These are phyloP conservation scores for Xerocomellus dryophilus DNA, from an alignment of 768 basidiomycete genomes.

Conservation along the genomic window DNA sequence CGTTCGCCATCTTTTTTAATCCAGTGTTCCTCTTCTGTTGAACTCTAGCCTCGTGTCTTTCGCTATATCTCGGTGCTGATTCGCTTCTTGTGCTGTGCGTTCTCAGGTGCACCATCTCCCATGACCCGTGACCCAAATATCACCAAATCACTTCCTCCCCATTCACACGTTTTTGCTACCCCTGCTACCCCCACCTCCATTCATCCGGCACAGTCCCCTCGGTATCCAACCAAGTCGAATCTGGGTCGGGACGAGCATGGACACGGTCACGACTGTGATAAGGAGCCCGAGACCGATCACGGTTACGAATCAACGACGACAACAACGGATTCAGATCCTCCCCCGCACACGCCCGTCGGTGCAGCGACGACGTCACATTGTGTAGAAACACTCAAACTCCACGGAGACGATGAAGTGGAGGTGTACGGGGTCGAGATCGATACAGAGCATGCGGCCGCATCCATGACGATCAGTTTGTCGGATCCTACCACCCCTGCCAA, in stretches of 20 bases:
- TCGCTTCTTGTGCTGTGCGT: not conserved
- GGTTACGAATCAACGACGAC: constrained; percentile 29
- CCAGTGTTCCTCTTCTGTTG: not conserved
- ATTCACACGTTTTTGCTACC: constrained; percentile 2
- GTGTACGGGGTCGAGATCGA: constrained; percentile 8
- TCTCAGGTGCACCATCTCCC: constrained; percentile 16
- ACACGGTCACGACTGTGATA: constrained; percentile 15
- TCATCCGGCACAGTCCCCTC: not conserved
- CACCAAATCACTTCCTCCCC: constrained; percentile 1
- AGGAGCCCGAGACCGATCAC: constrained; percentile 23
- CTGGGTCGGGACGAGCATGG: constrained; percentile 4
- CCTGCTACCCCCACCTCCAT: constrained; percentile 1
- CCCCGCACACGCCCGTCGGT: constrained; percentile 26
- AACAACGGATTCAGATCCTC: constrained; percentile 27
- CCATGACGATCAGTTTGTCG: constrained; percentile 6
- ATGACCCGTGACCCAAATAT: constrained; percentile 8
- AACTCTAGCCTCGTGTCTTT: not conserved
- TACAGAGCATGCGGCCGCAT: not conserved
- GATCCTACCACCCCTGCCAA: constrained; percentile 20
- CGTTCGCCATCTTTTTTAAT: not conserved
- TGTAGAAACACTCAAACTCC: constrained; percentile 4
- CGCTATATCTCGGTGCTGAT: constrained; percentile 15
- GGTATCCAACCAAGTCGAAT: not conserved
- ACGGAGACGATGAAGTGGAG: constrained; percentile 15
- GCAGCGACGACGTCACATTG: constrained; percentile 2